These are phyloP conservation scores for Aleurites moluccanus DNA, from an alignment of 441 rosid species.

Conservation along the genomic window DNA sequence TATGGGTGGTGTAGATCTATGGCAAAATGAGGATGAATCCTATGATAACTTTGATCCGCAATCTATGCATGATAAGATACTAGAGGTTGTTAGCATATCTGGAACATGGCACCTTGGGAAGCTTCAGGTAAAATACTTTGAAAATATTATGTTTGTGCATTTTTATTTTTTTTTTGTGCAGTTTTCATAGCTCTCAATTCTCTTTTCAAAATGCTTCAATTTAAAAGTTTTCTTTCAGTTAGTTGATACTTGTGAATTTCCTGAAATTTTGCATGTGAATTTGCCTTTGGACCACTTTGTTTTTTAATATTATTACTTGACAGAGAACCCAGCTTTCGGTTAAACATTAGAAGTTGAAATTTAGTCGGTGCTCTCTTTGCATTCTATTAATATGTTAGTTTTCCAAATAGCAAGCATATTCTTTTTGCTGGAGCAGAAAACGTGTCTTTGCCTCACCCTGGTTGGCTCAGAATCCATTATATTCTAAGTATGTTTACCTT, in stretches of 20 bases:
- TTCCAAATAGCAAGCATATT: neutral
- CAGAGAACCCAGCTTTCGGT: neutral
- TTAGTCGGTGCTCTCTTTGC: neutral
- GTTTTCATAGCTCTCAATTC: neutral
- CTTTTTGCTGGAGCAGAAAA: neutral
- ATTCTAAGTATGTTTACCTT: neutral
- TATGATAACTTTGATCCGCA: constrained; percentile 89
- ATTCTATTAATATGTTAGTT: neutral
- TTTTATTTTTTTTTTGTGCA: neutral
- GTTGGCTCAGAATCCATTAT: no score
- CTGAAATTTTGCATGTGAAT: neutral
- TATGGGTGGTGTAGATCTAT: constrained; percentile 98
- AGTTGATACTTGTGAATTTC: neutral
- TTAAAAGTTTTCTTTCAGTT: neutral
- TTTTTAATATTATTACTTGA: neutral
- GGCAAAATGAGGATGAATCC: constrained; percentile 94
- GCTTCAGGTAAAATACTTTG: constrained; percentile 68
- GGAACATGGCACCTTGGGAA: constrained; percentile 99
- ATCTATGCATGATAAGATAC: constrained; percentile 93
- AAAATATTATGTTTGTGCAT: neutral
- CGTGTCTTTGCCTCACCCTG: neutral
- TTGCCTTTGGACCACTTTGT: neutral
- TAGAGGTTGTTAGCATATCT: constrained; percentile 95
- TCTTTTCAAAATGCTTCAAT: constrained; percentile 2
- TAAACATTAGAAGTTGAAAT: neutral